These are phyloP conservation scores for Adansonia madagascariensis DNA, from an alignment of 441 rosid genomes.

Conservation along the genomic window DNA sequence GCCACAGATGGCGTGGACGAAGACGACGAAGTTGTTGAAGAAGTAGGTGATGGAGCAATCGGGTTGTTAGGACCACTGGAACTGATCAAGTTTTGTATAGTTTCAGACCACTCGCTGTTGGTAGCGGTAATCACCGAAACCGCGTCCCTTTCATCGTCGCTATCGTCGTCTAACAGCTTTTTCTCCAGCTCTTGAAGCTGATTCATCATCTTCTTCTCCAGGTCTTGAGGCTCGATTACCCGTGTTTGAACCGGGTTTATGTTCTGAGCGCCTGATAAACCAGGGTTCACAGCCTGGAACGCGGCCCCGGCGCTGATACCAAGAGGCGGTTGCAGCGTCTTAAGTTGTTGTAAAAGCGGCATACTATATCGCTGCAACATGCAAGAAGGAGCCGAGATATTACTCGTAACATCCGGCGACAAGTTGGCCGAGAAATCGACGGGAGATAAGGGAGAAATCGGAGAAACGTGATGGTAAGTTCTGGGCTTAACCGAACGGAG, in stretches of 20 bases:
- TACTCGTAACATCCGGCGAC: slow-evolving; percentile 1
- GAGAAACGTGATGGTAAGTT: slow-evolving; percentile 38
- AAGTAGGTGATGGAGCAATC: slow-evolving; percentile 56
- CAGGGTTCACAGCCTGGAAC: slow-evolving; percentile 28
- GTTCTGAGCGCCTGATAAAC: slow-evolving; percentile 39
- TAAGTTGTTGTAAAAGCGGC: slow-evolving; percentile 56
- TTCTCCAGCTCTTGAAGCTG: slow-evolving; percentile 78
- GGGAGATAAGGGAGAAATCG: slow-evolving; percentile 36
- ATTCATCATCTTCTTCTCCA: slow-evolving; percentile 74
- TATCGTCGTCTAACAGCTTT: slow-evolving; percentile 65
- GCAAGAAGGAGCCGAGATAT: slow-evolving; percentile 33
- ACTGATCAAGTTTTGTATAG: slow-evolving; percentile 62
- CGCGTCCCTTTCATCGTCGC: slow-evolving; percentile 59
- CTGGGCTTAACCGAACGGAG: slow-evolving; percentile 76
- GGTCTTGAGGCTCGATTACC: slow-evolving; percentile 40
- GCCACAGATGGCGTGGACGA: slow-evolving; percentile 66
- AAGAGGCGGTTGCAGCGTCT: slow-evolving; percentile 36
- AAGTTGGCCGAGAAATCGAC: slow-evolving; percentile 41
- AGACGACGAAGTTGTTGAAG: slow-evolving; percentile 42
- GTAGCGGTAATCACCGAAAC: slow-evolving; percentile 68
- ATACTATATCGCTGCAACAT: slow-evolving; percentile 45
- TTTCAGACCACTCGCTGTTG: slow-evolving; percentile 81
- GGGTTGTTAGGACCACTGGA: slow-evolving; percentile 35
- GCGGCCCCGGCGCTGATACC: slow-evolving; percentile 34
- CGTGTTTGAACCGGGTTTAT: slow-evolving; percentile 42